These are phyloP conservation scores for Fusarium fujikuroi DNA, from an alignment of 2,329 filamentous ascomycete species.

Conservation along the genomic window DNA sequence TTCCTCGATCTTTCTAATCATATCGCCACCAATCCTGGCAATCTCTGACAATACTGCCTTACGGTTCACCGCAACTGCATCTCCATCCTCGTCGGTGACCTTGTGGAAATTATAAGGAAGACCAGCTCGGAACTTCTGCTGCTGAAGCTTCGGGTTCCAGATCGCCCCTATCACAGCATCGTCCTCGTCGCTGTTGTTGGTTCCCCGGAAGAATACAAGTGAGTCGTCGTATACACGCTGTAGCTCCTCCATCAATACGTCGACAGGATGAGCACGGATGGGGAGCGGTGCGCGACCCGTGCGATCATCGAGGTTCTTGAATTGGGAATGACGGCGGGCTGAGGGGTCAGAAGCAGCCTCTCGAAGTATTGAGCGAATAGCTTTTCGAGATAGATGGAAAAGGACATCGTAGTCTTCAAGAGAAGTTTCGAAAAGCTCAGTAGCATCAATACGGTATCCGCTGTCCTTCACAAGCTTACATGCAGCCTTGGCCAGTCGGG, in stretches of 20 bases:
- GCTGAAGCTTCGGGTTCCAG: conserved; percentile 66
- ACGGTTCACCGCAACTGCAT: conserved; percentile 72
- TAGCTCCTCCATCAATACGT: conserved; percentile 74
- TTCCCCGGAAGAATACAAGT: conserved; percentile 82
- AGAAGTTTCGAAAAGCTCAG: conserved; percentile 75
- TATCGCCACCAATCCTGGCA: conserved; percentile 70
- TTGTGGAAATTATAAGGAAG: conserved; percentile 68
- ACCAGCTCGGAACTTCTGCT: conserved; percentile 75
- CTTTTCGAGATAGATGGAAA: conserved; percentile 73
- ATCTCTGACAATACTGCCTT: conserved; percentile 78
- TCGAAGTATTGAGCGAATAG: conserved; percentile 55
- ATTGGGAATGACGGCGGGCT: conserved; percentile 62
- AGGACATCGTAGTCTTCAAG: conserved; percentile 86
- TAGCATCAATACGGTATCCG: conserved; percentile 61
- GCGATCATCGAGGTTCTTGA: conserved; percentile 82
- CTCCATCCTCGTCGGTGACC: conserved; percentile 52
- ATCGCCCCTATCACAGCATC: conserved; percentile 65
- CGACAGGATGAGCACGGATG: conserved; percentile 69
- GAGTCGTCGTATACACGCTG: conserved; percentile 72
- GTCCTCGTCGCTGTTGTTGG: conserved; percentile 54
- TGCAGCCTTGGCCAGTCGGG: conserved; percentile 81
- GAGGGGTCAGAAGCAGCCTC: conserved; percentile 52
- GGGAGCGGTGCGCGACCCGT: conserved; percentile 57
- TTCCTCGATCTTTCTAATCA: conserved; percentile 75
- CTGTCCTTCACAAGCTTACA: conserved; percentile 67